Evolutionary conservation across 805 yeast genomes (phyloP).

Genomic region (Komagataella pastoris): DNA sequence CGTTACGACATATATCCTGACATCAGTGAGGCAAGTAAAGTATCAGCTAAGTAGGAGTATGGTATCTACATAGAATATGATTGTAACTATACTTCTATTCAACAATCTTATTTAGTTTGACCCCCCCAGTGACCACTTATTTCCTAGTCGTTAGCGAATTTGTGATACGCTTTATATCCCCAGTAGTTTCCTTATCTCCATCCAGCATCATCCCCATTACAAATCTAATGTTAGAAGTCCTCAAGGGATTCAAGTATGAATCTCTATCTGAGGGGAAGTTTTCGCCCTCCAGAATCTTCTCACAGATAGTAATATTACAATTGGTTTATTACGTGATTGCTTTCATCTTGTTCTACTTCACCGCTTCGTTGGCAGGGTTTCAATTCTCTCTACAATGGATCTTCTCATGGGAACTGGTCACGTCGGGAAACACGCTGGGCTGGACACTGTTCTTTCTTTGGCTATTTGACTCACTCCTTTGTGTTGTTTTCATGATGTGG

Average conservation of each 20-base stretch:
- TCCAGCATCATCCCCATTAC: background rate
- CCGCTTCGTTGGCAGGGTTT: constrained; percentile 60
- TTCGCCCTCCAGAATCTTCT: constrained; percentile 44
- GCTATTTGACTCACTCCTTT: constrained; percentile 71
- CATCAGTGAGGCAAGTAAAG: constrained; percentile 8
- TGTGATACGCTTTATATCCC: background rate
- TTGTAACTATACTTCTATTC: too few species aligned
- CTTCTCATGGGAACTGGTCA: constrained; percentile 68
- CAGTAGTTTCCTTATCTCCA: background rate
- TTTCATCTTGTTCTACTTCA: constrained; percentile 43
- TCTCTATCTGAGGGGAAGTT: background rate
- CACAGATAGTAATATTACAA: constrained; percentile 73
- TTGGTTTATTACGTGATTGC: constrained; percentile 70
- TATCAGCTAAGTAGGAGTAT: background rate
- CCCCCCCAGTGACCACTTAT: background rate
- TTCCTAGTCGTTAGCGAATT: background rate
- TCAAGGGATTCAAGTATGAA: background rate
- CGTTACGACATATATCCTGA: constrained; percentile 54
- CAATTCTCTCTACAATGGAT: constrained; percentile 56
- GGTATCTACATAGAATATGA: too few species aligned
- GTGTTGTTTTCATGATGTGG: constrained; percentile 73
- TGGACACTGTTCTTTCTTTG: constrained; percentile 61
- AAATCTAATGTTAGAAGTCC: background rate
- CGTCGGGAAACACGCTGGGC: constrained; percentile 70
- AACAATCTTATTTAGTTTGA: too few species aligned